Evolutionary conservation across 768 basidiomycete genomes (phyloP).

Genomic region (Hericium coralloides): DNA sequence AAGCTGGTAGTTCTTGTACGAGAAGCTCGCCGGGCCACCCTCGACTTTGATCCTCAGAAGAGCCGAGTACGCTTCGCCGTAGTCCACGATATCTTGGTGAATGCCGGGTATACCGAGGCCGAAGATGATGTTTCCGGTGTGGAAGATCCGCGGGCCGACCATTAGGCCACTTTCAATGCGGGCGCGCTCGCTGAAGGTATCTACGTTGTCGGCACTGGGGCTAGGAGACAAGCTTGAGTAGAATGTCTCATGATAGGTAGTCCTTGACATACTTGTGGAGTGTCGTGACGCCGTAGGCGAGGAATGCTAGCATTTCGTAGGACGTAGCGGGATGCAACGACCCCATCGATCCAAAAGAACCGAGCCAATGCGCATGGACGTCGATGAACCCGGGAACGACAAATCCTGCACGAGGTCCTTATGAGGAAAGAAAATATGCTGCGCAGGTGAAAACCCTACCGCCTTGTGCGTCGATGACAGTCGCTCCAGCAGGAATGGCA

Average conservation of each 20-base stretch:
- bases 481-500: neutral
- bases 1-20: slow-evolving; percentile 73
- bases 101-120: slow-evolving; percentile 31
- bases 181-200: slow-evolving; percentile 50
- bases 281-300: neutral
- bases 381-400: neutral
- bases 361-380: neutral
- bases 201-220: neutral
- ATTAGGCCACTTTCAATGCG: slow-evolving; percentile 61
- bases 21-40: slow-evolving; percentile 60
- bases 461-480: neutral
- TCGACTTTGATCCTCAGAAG: slow-evolving; percentile 62
- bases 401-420: neutral
- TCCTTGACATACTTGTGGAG: neutral
- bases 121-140: slow-evolving; percentile 56
- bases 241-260: neutral
- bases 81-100: slow-evolving; percentile 57
- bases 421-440: no score
- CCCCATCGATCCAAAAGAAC: neutral
- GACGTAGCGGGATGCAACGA: neutral
- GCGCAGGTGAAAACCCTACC: neutral
- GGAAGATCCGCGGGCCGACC: slow-evolving; percentile 66
- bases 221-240: neutral
- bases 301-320: neutral
- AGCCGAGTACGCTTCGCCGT: slow-evolving; percentile 55